Percentiles rank a stretch among this genome's conserved stretches.
Conservation (phyloP, 2,329 filamentous ascomycete genomes). For the Nothophoma quercina region DNA sequence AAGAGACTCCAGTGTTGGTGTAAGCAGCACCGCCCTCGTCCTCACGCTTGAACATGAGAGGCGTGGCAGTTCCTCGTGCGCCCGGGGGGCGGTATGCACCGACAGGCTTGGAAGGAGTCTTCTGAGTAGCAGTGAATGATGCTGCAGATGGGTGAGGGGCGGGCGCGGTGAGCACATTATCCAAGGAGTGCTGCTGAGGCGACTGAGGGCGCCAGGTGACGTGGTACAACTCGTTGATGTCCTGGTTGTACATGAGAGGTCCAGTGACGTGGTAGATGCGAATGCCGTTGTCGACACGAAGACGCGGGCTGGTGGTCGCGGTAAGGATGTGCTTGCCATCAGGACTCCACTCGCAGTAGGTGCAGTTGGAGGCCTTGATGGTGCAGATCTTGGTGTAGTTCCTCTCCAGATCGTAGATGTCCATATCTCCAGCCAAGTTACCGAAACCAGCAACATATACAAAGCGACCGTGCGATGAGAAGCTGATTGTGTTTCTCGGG, state of each 20-base stretch:
- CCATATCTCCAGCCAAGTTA: conserved; percentile 96
- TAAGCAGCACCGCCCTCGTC: conserved; percentile 94
- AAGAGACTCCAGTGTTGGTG: conserved; percentile 77
- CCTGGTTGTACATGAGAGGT: conserved; percentile 90
- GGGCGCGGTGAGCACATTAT: conserved; percentile 79
- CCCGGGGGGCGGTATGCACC: conserved; percentile 96
- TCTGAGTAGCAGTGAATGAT: conserved; percentile 82
- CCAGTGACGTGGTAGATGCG: conserved; percentile 94
- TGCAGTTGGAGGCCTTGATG: conserved; percentile 94
- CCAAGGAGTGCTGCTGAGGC: conserved; percentile 65
- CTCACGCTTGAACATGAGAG: conserved; percentile 95
- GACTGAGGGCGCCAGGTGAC: conserved; percentile 83
- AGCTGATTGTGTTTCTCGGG: conserved; percentile 93
- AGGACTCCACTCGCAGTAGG: conserved; percentile 95
- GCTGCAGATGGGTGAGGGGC: conserved; percentile 82
- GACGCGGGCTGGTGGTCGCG: conserved; percentile 93
- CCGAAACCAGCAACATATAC: conserved; percentile 95
- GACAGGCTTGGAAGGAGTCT: conserved; percentile 96
- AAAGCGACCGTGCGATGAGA: conserved; percentile 92
- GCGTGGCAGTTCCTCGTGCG: conserved; percentile 86
- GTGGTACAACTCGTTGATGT: conserved; percentile 93
- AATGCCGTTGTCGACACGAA: conserved; percentile 95
- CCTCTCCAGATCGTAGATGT: conserved; percentile 95
- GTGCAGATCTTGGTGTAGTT: conserved; percentile 92
- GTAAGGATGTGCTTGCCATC: conserved; percentile 96